A percentile compares a stretch with the other conserved stretches of the same genome.
Conservation (phyloP, 2,329 filamentous ascomycete species). For the Pseudonectria buxi region DNA sequence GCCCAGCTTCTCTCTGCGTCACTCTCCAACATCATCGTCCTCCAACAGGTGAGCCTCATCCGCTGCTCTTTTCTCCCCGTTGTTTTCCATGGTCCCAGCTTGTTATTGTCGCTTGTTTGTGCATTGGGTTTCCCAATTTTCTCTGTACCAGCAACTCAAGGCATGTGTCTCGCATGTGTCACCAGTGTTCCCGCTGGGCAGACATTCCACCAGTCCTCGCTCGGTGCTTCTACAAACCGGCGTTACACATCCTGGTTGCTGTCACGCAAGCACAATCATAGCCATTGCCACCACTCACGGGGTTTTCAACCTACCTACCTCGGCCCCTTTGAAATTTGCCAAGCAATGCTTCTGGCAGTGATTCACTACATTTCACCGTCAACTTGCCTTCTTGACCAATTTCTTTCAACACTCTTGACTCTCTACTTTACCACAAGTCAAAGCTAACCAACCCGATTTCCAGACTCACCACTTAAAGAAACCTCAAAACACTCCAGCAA, state of each 20-base stretch:
- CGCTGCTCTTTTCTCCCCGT: neutral
- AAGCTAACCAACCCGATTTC: conserved; percentile 5
- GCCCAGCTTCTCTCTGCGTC: conserved; percentile 12
- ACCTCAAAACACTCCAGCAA: conserved; percentile 25
- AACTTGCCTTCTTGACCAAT: neutral
- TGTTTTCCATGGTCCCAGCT: neutral
- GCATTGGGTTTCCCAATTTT: too few relatives aligned
- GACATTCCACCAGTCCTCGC: too few relatives aligned
- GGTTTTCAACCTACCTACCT: conserved; percentile 1
- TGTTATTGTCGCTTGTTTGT: conserved; percentile 1
- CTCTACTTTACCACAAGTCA: conserved; percentile 2
- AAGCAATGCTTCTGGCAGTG: conserved; percentile 5
- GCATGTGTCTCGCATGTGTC: too few relatives aligned
- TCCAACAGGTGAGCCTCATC: conserved; percentile 12
- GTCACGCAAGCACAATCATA: too few relatives aligned
- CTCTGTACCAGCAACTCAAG: too few relatives aligned
- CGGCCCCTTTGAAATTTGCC: conserved; percentile 9
- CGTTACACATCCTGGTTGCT: too few relatives aligned
- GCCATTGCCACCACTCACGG: too few relatives aligned
- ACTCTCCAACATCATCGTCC: conserved; percentile 14
- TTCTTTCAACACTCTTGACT: conserved; percentile 4
- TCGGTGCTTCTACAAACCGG: too few relatives aligned
- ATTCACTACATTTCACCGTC: conserved; percentile 12
- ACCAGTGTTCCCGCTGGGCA: too few relatives aligned
- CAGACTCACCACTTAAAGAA: conserved; percentile 9